Evolutionary conservation across 805 yeast genomes (phyloP).

Genomic region (Cyberlindnera japonica): DNA sequence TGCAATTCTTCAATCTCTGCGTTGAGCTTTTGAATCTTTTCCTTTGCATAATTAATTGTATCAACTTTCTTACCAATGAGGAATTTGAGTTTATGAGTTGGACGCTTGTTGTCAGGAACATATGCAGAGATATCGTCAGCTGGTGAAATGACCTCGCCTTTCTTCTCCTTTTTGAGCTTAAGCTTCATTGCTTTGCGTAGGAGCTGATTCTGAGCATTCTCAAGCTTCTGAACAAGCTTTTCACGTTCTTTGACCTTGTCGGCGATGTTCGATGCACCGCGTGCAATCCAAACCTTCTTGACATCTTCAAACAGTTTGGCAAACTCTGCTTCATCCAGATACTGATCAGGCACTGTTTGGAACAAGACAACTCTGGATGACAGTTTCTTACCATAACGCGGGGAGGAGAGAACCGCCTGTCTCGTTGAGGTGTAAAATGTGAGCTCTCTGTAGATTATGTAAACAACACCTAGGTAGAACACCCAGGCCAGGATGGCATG

Average conservation of each 20-base stretch:
- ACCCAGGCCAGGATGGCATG: conserved; percentile 81
- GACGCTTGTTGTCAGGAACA: conserved; percentile 66
- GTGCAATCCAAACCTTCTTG: conserved; percentile 73
- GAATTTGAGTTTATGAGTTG: conserved; percentile 45
- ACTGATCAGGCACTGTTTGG: conserved; percentile 77
- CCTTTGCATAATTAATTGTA: conserved; percentile 53
- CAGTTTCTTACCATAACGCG: conserved; percentile 68
- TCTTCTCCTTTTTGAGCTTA: conserved; percentile 62
- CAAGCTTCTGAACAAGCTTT: conserved; percentile 57
- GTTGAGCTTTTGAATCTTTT: conserved; percentile 54
- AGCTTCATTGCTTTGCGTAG: conserved; percentile 62
- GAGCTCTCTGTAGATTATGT: conserved; percentile 78
- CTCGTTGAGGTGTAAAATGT: conserved; percentile 73
- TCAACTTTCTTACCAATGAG: conserved; percentile 59
- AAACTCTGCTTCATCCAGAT: conserved; percentile 68
- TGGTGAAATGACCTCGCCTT: conserved; percentile 45
- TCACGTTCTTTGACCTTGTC: conserved; percentile 57
- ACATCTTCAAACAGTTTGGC: conserved; percentile 79
- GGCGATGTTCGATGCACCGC: conserved; percentile 54
- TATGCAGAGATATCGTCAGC: conserved; percentile 49
- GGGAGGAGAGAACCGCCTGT: conserved; percentile 74
- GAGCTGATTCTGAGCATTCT: conserved; percentile 57
- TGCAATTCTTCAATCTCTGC: conserved; percentile 56
- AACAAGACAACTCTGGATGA: conserved; percentile 80
- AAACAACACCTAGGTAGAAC: conserved; percentile 66